phyloP scores from a whole-genome alignment of 768 basidiomycete species.

The Mycena amicta region DNA sequence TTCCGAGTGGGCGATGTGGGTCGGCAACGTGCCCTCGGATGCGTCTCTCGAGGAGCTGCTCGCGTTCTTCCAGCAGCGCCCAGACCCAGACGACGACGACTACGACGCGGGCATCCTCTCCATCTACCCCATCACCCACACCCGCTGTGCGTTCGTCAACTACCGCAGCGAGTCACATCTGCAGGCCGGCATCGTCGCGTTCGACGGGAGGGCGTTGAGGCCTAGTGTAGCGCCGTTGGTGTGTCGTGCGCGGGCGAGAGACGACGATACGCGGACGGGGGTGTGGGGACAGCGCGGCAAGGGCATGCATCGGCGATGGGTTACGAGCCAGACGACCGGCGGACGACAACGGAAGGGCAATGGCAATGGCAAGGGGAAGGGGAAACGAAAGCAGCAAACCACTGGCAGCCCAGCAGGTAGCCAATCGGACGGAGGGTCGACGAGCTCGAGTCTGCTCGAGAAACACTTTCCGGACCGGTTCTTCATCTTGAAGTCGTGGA shows the following conservation, averaged over 20 bases:
- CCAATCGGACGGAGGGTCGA: constrained; percentile 29
- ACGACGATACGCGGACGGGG: constrained; percentile 78
- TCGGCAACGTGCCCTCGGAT: constrained; percentile 87
- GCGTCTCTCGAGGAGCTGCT: constrained; percentile 84
- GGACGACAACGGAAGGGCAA: neutral
- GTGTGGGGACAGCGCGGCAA: constrained; percentile 89
- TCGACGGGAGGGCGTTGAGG: constrained; percentile 74
- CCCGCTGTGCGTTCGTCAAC: constrained; percentile 93
- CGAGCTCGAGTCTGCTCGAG: constrained; percentile 77
- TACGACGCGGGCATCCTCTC: constrained; percentile 57
- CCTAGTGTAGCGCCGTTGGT: constrained; percentile 72
- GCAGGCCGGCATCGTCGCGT: constrained; percentile 64
- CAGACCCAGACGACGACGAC: too few relatives aligned
- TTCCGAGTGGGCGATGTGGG: constrained; percentile 98
- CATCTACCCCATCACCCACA: constrained; percentile 93
- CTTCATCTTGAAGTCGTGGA: constrained; percentile 90
- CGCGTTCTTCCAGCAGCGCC: constrained; percentile 61
- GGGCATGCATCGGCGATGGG: constrained; percentile 82
- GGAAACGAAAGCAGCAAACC: neutral
- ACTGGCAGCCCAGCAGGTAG: neutral
- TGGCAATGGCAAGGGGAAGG: too few relatives aligned
- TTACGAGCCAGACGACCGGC: constrained; percentile 44
- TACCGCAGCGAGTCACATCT: constrained; percentile 68
- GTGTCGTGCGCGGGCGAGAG: constrained; percentile 77
- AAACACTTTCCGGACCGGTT: constrained; percentile 84